Conservation (phyloP, 2,329 filamentous ascomycete species). For the Trichoderma afroharzianum region DNA sequence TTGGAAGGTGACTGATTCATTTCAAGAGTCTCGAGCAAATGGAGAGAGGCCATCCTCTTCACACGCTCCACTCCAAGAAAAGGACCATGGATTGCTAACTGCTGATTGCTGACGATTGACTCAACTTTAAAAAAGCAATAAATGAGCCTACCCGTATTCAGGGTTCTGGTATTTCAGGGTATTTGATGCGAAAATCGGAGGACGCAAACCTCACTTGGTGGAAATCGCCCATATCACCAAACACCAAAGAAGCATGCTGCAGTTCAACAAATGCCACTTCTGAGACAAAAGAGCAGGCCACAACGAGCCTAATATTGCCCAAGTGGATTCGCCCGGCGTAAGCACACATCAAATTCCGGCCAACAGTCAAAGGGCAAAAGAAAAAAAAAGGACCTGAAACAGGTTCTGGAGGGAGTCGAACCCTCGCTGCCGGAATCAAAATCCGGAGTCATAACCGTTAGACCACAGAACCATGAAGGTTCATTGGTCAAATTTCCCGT, state of each 20-base stretch:
- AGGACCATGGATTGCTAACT: not conserved
- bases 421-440: constrained; percentile 22
- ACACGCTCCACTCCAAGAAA: not conserved
- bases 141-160: not conserved
- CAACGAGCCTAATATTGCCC: not conserved
- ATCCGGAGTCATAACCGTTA: constrained; percentile 23
- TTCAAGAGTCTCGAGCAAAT: not conserved
- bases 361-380: not conserved
- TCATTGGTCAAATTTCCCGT: not conserved
- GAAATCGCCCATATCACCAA: not conserved
- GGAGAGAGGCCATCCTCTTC: not conserved
- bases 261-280: not conserved
- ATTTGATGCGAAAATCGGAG: not conserved
- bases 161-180: not conserved
- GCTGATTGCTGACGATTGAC: not conserved
- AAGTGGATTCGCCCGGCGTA: not conserved
- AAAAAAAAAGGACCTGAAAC: not conserved
- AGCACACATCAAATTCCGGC: not conserved
- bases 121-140: not conserved
- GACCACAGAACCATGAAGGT: constrained; percentile 18
- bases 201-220: not conserved
- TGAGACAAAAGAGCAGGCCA: not conserved
- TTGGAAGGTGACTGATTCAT: not conserved
- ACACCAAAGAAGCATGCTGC: not conserved
- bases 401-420: constrained; percentile 20